phyloP scores from a whole-genome alignment of 805 yeast species.

The Babjeviella inositovora region DNA sequence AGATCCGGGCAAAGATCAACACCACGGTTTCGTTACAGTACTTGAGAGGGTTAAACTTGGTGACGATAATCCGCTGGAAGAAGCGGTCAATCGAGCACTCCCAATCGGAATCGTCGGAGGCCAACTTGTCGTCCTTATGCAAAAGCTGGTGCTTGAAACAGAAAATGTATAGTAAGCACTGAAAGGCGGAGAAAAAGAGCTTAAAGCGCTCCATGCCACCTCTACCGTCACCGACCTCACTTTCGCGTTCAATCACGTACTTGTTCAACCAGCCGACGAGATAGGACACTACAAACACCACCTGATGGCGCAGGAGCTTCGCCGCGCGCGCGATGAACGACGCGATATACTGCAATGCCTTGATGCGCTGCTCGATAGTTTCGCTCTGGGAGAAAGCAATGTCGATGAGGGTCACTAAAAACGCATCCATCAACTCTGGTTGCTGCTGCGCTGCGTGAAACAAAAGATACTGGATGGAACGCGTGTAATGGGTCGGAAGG shows the following conservation, averaged over 20 bases:
- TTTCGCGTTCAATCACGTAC: slow-evolving; percentile 72
- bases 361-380: slow-evolving; percentile 59
- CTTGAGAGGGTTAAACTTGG: slow-evolving; percentile 86
- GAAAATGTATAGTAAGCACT: slow-evolving; percentile 78
- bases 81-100: slow-evolving; percentile 71
- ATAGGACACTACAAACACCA: slow-evolving; percentile 70
- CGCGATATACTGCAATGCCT: slow-evolving; percentile 83
- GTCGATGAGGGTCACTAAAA: slow-evolving; percentile 67
- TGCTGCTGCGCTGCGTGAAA: slow-evolving; percentile 73
- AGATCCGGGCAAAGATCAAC: slow-evolving; percentile 80
- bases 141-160: slow-evolving; percentile 70
- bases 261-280: slow-evolving; percentile 72
- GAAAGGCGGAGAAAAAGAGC: slow-evolving; percentile 81
- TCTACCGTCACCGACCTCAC: slow-evolving; percentile 47
- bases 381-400: slow-evolving; percentile 61
- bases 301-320: slow-evolving; percentile 51
- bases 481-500: slow-evolving; percentile 83
- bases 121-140: slow-evolving; percentile 12
- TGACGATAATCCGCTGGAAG: slow-evolving; percentile 70
- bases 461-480: slow-evolving; percentile 71
- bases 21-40: slow-evolving; percentile 92
- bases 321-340: slow-evolving; percentile 84
- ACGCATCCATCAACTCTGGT: slow-evolving; percentile 73
- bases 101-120: slow-evolving; percentile 30
- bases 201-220: slow-evolving; percentile 86